A percentile compares a stretch with the other conserved stretches of the same genome.
These are phyloP conservation scores for Ceratocystis smalleyi DNA, from an alignment of 2,329 filamentous ascomycete species.

Conservation along the genomic window DNA sequence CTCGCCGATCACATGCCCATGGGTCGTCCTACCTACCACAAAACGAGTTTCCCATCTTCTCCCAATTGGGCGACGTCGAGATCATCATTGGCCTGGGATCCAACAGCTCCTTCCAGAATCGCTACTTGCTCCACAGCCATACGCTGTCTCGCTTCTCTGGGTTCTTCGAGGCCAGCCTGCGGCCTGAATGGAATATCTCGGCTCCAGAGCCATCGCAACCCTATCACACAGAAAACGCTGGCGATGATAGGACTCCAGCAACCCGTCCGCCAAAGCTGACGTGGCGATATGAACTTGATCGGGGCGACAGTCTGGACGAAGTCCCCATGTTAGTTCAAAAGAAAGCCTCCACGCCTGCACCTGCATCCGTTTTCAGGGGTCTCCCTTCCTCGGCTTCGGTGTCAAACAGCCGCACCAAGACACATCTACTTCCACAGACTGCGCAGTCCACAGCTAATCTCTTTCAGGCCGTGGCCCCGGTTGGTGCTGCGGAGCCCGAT, in stretches of 20 bases:
- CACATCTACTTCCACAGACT: background rate
- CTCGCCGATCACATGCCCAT: slow-evolving; percentile 68
- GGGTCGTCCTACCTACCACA: slow-evolving; percentile 52
- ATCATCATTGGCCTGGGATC: slow-evolving; percentile 54
- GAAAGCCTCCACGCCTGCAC: slow-evolving; percentile 32
- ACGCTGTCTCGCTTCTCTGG: slow-evolving; percentile 81
- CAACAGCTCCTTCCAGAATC: slow-evolving; percentile 47
- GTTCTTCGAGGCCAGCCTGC: slow-evolving; percentile 80
- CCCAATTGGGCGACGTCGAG: slow-evolving; percentile 82
- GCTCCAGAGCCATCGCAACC: slow-evolving; percentile 17
- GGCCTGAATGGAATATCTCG: slow-evolving; percentile 54
- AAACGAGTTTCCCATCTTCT: slow-evolving; percentile 88
- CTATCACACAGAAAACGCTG: background rate
- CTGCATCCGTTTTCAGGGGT: slow-evolving; percentile 28
- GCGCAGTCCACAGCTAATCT: slow-evolving; percentile 38
- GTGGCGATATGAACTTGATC: slow-evolving; percentile 83
- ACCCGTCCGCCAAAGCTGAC: slow-evolving; percentile 23
- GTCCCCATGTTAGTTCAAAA: slow-evolving; percentile 76
- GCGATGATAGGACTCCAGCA: background rate
- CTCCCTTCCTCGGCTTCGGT: background rate
- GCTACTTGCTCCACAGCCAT: slow-evolving; percentile 75
- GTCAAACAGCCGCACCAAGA: background rate
- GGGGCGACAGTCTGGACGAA: slow-evolving; percentile 54
- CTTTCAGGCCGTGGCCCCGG: slow-evolving; percentile 68
- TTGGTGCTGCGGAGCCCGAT: background rate